phyloP scores from a whole-genome alignment of 2,329 filamentous ascomycete species.

The Hymenoscyphus infarciens region DNA sequence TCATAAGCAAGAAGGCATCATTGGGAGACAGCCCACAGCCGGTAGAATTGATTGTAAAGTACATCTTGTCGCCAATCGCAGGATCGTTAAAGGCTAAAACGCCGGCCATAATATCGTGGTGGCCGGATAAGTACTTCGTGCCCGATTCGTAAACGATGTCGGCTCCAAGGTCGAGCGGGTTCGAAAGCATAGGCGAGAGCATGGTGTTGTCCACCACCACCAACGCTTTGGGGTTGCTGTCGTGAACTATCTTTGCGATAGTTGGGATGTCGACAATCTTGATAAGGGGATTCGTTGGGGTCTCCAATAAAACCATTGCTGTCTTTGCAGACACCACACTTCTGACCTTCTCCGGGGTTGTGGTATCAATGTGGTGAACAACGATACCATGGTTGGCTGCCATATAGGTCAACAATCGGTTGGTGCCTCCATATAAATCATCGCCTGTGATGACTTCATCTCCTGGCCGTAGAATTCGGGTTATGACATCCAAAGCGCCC shows the following conservation, averaged over 20 bases:
- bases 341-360: slow-evolving; percentile 66
- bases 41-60: slow-evolving; percentile 94
- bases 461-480: slow-evolving; percentile 80
- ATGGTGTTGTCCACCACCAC: slow-evolving; percentile 98
- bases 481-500: slow-evolving; percentile 96
- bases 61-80: slow-evolving; percentile 80
- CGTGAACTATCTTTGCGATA: slow-evolving; percentile 74
- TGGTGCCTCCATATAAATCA: slow-evolving; percentile 93
- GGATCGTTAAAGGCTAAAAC: slow-evolving; percentile 88
- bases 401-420: slow-evolving; percentile 89
- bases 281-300: slow-evolving; percentile 95
- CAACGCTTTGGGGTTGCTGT: slow-evolving; percentile 71
- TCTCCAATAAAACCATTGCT: slow-evolving; percentile 92
- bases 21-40: slow-evolving; percentile 93
- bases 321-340: slow-evolving; percentile 74
- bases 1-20: slow-evolving; percentile 92
- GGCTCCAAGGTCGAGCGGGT: slow-evolving; percentile 89
- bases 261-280: slow-evolving; percentile 91
- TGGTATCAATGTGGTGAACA: slow-evolving; percentile 96
- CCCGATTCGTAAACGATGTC: slow-evolving; percentile 97
- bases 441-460: slow-evolving; percentile 98
- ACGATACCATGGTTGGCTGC: slow-evolving; percentile 85
- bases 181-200: slow-evolving; percentile 91
- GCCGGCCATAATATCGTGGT: slow-evolving; percentile 98
- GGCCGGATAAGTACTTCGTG: slow-evolving; percentile 95